A percentile compares a stretch with the other conserved stretches of the same genome.
These are phyloP conservation scores for Syzygium syzygioides DNA, from an alignment of 441 rosid species.

Conservation along the genomic window DNA sequence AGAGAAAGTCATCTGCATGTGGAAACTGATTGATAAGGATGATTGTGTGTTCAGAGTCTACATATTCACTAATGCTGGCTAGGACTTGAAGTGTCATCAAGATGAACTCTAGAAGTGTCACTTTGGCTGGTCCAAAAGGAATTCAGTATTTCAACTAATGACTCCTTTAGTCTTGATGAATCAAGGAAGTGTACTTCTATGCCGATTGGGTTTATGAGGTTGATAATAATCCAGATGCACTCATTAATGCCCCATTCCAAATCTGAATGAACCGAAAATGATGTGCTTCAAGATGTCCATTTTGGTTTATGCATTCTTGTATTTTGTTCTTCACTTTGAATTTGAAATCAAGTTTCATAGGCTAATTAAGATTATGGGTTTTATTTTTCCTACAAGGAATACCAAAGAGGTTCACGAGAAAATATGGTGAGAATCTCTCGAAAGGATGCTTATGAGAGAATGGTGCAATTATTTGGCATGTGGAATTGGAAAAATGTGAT, in stretches of 20 bases:
- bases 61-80: not conserved
- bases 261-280: too few species aligned
- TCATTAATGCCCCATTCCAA: too few species aligned
- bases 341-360: not conserved
- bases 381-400: not conserved
- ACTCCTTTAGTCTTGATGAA: not conserved
- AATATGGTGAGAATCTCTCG: too few species aligned
- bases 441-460: too few species aligned
- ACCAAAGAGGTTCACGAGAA: not conserved
- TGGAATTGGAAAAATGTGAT: too few species aligned
- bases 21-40: not conserved
- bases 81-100: not conserved
- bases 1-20: fast-evolving
- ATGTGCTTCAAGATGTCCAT: too few species aligned
- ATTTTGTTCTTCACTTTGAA: not conserved
- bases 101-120: not conserved
- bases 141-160: not conserved
- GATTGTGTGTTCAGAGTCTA: not conserved
- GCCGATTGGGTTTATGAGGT: not conserved
- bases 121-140: not conserved
- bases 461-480: too few species aligned
- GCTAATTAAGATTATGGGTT: not conserved
- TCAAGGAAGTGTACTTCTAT: not conserved
- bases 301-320: too few species aligned
- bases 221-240: not conserved